phyloP scores from a whole-genome alignment of 306 rosid species.

The Gleditsia sinensis region DNA sequence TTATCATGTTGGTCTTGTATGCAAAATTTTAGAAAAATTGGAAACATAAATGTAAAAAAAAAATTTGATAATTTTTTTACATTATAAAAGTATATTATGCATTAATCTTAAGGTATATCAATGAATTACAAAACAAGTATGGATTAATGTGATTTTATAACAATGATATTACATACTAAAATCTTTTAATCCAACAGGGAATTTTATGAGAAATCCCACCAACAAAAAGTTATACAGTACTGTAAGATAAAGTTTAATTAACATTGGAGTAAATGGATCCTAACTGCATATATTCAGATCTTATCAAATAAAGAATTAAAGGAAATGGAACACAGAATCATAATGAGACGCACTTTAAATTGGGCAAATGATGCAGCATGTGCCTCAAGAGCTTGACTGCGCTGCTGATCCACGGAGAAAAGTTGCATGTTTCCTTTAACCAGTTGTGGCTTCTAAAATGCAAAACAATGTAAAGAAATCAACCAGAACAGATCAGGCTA shows the following conservation, averaged over 20 bases:
- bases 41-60: neutral
- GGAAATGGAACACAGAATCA: constrained; percentile 4
- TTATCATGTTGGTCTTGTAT: neutral
- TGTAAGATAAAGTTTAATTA: neutral
- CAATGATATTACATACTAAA: neutral
- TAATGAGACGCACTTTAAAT: constrained; percentile 63
- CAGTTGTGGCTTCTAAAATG: constrained; percentile 80
- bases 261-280: neutral
- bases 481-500: constrained; percentile 25
- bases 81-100: neutral
- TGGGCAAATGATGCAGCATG: constrained; percentile 99
- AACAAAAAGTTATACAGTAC: neutral
- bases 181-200: neutral
- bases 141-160: neutral
- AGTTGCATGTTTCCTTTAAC: constrained; percentile 99
- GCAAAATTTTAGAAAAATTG: neutral
- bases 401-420: constrained; percentile 96
- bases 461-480: constrained; percentile 32
- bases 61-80: neutral
- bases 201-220: neutral
- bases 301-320: constrained; percentile 5
- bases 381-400: constrained; percentile 99
- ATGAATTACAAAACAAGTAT: neutral
- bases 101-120: neutral
- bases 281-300: neutral